Evolutionary conservation across 2,329 filamentous ascomycete species (phyloP).

Genomic region (Myotisia sp.): DNA sequence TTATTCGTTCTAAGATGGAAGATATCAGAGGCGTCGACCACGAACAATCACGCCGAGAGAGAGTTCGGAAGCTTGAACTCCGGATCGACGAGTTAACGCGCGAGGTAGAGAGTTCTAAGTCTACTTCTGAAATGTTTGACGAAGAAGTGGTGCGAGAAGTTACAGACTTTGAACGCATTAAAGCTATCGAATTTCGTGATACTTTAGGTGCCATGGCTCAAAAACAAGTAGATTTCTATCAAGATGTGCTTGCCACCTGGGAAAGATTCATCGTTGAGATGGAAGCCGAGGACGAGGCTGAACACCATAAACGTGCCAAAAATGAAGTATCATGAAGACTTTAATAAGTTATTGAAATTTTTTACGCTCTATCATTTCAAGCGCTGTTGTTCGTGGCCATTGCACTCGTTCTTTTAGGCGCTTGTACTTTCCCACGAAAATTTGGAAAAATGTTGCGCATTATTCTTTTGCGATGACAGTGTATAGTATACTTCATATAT

Average conservation of each 20-base stretch:
- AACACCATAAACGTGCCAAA: conserved; percentile 6
- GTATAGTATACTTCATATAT: too few species aligned
- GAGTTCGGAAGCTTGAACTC: conserved; percentile 77
- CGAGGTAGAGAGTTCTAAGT: conserved; percentile 77
- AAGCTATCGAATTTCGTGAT: conserved; percentile 78
- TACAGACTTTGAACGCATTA: conserved; percentile 89
- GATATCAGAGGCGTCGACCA: conserved; percentile 95
- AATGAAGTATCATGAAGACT: conserved; percentile 5
- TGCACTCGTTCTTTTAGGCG: too few species aligned
- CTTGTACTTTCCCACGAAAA: too few species aligned
- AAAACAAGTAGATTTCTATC: conserved; percentile 77
- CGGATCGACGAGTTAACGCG: conserved; percentile 81
- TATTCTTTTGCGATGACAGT: conserved; percentile 1
- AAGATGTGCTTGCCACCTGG: conserved; percentile 67
- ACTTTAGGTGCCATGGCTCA: conserved; percentile 73
- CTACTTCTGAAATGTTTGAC: conserved; percentile 81
- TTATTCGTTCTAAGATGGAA: conserved; percentile 86
- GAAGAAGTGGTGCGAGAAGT: conserved; percentile 92
- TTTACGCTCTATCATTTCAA: too few species aligned
- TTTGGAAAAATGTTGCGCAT: conserved; percentile 1
- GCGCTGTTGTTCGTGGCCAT: too few species aligned
- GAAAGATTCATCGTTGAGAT: conserved; percentile 79
- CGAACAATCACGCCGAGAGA: conserved; percentile 75
- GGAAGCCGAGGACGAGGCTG: conserved; percentile 40
- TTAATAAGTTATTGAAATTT: too few species aligned